Conservation (phyloP, 306 rosid genomes). For the Corylus heterophylla region DNA sequence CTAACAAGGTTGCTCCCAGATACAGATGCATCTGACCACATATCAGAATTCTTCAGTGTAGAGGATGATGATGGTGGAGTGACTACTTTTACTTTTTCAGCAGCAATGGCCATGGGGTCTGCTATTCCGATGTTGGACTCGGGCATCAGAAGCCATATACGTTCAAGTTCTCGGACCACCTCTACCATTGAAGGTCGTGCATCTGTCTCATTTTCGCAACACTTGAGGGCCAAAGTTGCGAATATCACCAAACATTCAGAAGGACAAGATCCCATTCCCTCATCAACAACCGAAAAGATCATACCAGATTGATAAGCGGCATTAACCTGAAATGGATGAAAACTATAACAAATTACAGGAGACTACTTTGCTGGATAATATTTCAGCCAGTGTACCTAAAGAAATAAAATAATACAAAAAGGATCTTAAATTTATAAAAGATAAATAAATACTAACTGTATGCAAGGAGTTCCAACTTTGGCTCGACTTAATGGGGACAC, state of each 20-base stretch:
- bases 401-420: not conserved
- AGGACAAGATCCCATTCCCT: conserved; percentile 79
- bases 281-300: conserved; percentile 68
- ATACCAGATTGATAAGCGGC: conserved; percentile 62
- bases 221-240: conserved; percentile 64
- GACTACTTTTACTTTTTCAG: conserved; percentile 48
- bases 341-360: not conserved
- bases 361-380: not conserved
- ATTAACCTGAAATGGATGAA: conserved; percentile 48
- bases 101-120: conserved; percentile 29
- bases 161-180: conserved; percentile 83
- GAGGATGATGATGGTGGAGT: conserved; percentile 65
- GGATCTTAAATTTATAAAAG: not conserved
- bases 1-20: conserved; percentile 68
- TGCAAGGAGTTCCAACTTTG: not conserved
- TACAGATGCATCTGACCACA: conserved; percentile 45
- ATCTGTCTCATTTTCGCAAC: conserved; percentile 75
- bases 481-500: too few relatives aligned
- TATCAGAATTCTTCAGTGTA: conserved; percentile 41
- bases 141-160: conserved; percentile 62
- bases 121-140: conserved; percentile 48
- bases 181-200: conserved; percentile 82
- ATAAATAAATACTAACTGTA: not conserved
- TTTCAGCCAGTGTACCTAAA: not conserved
- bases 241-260: conserved; percentile 72